A percentile compares a stretch with the other conserved stretches of the same genome.
Conservation (phyloP, 1,139 yeast genomes). For the Taphrina flavorubra region DNA sequence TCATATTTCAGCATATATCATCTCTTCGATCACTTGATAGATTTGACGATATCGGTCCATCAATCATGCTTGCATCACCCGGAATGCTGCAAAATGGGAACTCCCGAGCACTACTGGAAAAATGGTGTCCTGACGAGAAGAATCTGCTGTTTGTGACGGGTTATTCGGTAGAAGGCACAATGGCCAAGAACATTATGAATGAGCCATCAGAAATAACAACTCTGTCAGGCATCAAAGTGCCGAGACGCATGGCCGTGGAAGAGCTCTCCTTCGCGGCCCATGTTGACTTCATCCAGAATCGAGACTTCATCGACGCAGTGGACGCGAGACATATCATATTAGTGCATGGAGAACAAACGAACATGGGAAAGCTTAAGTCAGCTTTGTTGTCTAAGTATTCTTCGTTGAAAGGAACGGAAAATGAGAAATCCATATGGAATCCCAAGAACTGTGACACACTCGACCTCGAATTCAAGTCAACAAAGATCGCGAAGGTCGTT, state of each 20-base stretch:
- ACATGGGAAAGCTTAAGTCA: conserved; percentile 95
- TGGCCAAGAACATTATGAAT: conserved; percentile 86
- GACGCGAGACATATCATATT: conserved; percentile 71
- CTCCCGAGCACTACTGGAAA: conserved; percentile 84
- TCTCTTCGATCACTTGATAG: conserved; percentile 79
- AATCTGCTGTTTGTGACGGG: conserved; percentile 90
- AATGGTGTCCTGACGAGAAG: conserved; percentile 97
- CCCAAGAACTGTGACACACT: conserved; percentile 91
- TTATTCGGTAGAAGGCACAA: conserved; percentile 96
- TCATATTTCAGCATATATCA: conserved; percentile 83
- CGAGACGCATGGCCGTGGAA: conserved; percentile 86
- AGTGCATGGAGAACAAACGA: conserved; percentile 98
- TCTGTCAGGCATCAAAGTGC: conserved; percentile 65
- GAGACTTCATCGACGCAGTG: conserved; percentile 85
- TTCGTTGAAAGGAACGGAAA: conserved; percentile 79
- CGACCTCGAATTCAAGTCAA: conserved; percentile 76
- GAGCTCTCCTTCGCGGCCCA: conserved; percentile 99
- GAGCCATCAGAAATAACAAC: conserved; percentile 92
- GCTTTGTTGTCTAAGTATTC: conserved; percentile 88
- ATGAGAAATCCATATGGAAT: conserved; percentile 89
- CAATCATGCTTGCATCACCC: conserved; percentile 95
- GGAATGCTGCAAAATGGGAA: conserved; percentile 98
- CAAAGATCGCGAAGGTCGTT: conserved; percentile 67
- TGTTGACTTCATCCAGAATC: conserved; percentile 92
- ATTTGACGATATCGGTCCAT: conserved; percentile 92